Evolutionary conservation across 805 yeast genomes (phyloP), one percentile per base, ranked within the genome.

Genomic region (Hanseniaspora meyeri): DNA sequence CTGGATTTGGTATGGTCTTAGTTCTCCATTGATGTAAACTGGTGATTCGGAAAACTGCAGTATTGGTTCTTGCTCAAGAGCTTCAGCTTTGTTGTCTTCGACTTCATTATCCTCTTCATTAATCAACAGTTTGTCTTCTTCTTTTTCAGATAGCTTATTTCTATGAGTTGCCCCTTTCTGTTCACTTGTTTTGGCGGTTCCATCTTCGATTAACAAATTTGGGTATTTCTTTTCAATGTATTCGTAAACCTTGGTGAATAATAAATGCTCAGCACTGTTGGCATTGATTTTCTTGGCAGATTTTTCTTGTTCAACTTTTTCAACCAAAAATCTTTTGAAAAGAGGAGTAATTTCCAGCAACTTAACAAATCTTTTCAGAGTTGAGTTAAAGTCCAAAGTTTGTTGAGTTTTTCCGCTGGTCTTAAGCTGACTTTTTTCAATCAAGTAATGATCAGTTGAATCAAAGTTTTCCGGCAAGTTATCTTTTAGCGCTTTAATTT

Each of bases 11-110:
- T 85, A 85, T 2, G 85, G 82, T 63, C 95, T 76, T 57, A 85
- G 67, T 43, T 65, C 64, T 45, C 95, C 95, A 58, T 78, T 68
- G 27, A 86, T 66, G 62, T 75, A 91, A 2, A 80, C 74, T 0
- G 98, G 98, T 2, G 90, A 81, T 64, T 88, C 96, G 1, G 93
- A 84, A 63, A 91, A 79, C 61, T 62, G 68, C 20, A 53, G 10
- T 9, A 20, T 16, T 3, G 50, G 19, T 2, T 36, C 57, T 55
- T 70, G 66, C 8, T 65, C 54, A 32, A 57, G 61, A 14, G 59
- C 62, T 20, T 46, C 38, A 36, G 2, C 29, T 24, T 37, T 19
- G 62, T 60, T 19, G 62, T 62, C 10, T 62, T 63, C 27, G 34
- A 20, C 37, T 17, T 68, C 71, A 12, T 68, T 69, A 51, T 74